These are phyloP conservation scores for Aristolochia contorta DNA, from an alignment of 164 flowering plant species.

Conservation along the genomic window DNA sequence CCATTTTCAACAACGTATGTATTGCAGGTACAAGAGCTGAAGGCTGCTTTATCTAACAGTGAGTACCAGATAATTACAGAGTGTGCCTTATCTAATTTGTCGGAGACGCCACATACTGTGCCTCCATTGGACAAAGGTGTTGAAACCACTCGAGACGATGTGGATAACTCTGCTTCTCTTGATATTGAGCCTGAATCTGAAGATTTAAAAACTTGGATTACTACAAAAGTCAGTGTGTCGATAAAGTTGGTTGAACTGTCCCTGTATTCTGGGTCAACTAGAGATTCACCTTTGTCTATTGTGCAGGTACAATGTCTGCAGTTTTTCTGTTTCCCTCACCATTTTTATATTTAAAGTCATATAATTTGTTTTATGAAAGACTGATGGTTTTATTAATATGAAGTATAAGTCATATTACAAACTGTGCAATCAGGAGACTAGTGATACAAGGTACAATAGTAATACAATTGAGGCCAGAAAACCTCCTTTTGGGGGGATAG, in stretches of 20 bases:
- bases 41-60: constrained; percentile 68
- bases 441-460: too few species aligned
- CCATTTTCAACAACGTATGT: neutral
- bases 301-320: constrained; percentile 48
- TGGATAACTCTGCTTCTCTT: constrained; percentile 14
- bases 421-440: too few species aligned
- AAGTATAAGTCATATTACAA: too few species aligned
- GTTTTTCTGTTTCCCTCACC: too few species aligned
- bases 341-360: too few species aligned
- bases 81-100: constrained; percentile 72
- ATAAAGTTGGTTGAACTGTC: constrained; percentile 58
- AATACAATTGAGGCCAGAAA: too few species aligned
- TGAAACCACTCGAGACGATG: constrained; percentile 20
- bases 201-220: constrained; percentile 36
- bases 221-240: constrained; percentile 48
- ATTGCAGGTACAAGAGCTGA: constrained; percentile 61
- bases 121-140: constrained; percentile 36
- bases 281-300: constrained; percentile 77
- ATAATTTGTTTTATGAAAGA: too few species aligned
- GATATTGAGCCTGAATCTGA: constrained; percentile 23
- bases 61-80: constrained; percentile 89
- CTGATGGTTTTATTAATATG: too few species aligned
- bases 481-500: too few species aligned
- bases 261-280: constrained; percentile 53
- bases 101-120: constrained; percentile 61